A percentile compares a stretch with the other conserved stretches of the same genome.
phyloP scores from a whole-genome alignment of 805 yeast genomes.

The Candida cerambycidarum region DNA sequence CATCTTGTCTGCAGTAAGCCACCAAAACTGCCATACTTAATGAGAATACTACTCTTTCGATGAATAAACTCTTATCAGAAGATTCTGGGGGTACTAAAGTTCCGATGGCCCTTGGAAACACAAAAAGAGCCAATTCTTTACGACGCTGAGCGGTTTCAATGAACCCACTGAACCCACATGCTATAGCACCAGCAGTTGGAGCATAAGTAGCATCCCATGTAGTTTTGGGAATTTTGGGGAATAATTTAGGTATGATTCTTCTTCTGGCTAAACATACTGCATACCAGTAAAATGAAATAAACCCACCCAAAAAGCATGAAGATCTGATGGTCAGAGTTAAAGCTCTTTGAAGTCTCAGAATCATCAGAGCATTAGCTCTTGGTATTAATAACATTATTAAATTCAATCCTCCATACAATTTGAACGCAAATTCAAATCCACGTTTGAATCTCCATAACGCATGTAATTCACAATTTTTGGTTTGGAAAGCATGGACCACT shows the following conservation, averaged over 20 bases:
- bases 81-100: conserved; percentile 29
- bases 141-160: conserved; percentile 42
- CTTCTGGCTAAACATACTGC: conserved; percentile 45
- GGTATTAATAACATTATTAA: conserved; percentile 28
- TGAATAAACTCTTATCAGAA: conserved; percentile 22
- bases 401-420: conserved; percentile 44
- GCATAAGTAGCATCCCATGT: conserved; percentile 40
- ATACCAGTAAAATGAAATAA: conserved; percentile 46
- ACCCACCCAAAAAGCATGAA: conserved; percentile 43
- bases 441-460: conserved; percentile 45
- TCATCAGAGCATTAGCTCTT: conserved; percentile 16
- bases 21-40: conserved; percentile 36
- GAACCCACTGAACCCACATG: conserved; percentile 43
- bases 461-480: conserved; percentile 44
- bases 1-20: conserved; percentile 29
- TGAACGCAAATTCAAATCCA: conserved; percentile 41
- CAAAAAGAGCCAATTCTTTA: conserved; percentile 49
- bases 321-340: conserved; percentile 35
- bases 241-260: conserved; percentile 37
- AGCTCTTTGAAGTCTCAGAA: conserved; percentile 20
- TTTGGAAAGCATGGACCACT: conserved; percentile 40
- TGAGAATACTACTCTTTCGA: conserved; percentile 34
- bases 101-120: conserved; percentile 41
- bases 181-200: conserved; percentile 39
- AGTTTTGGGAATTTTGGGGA: conserved; percentile 34